These are phyloP conservation scores for Nymphaea colorata DNA, from an alignment of 164 flowering plant genomes.

Conservation along the genomic window DNA sequence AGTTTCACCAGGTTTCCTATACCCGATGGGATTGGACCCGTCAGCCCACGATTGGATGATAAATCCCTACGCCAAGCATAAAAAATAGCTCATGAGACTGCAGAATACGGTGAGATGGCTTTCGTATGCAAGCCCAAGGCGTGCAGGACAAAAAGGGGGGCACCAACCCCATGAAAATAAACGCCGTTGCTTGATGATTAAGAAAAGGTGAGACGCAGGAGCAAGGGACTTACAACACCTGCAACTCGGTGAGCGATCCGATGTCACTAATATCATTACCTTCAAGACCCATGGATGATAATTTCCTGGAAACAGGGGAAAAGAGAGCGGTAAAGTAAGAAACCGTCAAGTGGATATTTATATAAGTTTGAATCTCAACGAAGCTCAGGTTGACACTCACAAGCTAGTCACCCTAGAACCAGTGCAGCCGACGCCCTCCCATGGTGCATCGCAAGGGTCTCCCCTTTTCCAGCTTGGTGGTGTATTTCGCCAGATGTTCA, in stretches of 20 bases:
- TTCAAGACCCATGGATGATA: constrained; percentile 37
- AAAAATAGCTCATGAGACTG: neutral
- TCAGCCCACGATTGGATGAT: constrained; percentile 62
- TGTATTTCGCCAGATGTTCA: constrained; percentile 42
- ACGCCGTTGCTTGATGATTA: too few relatives aligned
- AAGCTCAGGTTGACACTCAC: constrained; percentile 26
- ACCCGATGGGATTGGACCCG: constrained; percentile 52
- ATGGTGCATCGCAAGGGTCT: constrained; percentile 64
- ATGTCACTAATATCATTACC: constrained; percentile 68
- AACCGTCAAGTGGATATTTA: neutral
- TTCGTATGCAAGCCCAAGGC: too few relatives aligned
- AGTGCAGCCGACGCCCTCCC: constrained; percentile 86
- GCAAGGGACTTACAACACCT: constrained; percentile 49
- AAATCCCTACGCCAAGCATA: constrained; percentile 48
- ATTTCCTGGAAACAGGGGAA: constrained; percentile 32
- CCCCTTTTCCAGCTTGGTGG: constrained; percentile 79
- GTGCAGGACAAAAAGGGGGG: too few relatives aligned
- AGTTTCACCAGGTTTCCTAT: constrained; percentile 56
- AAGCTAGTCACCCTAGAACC: constrained; percentile 52
- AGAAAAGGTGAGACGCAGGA: too few relatives aligned
- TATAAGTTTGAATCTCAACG: neutral
- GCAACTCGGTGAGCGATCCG: constrained; percentile 57
- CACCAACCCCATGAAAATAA: too few relatives aligned
- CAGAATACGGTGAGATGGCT: neutral
- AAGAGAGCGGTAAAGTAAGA: neutral